Evolutionary conservation across 257 asterid genomes (phyloP), one percentile per base, ranked within the genome.

Genomic region (Orobanche coerulescens): DNA sequence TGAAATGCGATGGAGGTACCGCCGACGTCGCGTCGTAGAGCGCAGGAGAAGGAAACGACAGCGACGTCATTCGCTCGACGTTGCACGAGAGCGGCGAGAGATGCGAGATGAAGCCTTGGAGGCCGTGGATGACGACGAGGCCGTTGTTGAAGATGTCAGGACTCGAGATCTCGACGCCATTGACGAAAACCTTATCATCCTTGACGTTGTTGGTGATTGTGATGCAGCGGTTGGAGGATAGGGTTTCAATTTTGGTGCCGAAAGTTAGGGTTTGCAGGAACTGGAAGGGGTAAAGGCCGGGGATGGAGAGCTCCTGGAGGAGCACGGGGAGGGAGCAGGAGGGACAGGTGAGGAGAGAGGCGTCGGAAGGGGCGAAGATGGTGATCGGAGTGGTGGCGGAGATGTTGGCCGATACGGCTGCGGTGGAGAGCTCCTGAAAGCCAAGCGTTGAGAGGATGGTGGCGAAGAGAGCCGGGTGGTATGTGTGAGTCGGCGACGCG

Each of bases 201-300:
- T 76, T 63, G 69, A 56, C 46, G 60, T 71, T 31, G 53, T 65
- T 59, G 48, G 94, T 88, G 79, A 88, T 52, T 0, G 96, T 88
- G 44, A 88, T 80, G 73, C 93, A 85, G 49, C 92, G 81, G 54
- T 81, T 82, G 12, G 82, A 76, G 26, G 93, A 86, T 26, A 83
- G 67, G 1, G 95, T 84, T 52, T 87, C 95, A 60, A 87, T 76
- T 63, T 90, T 90, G 40, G 95, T 87, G 0, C 95, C 97, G 54
- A 87, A 90, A 3, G 85, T 77, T 19, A 90, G 75, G 10, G 85
- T 58, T 36, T 72, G 86, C 30, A 90, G 95, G 74, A 72, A 84
- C 26, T 73, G 76, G 37, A 73, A 56, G 0, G 94, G 86, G 44
- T 83, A 87, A 1, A 84, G 79, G 55, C 95, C 97, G 5, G 97